Evolutionary conservation across 345 rosid genomes (phyloP).

Genomic region (Lagerstroemia speciosa): DNA sequence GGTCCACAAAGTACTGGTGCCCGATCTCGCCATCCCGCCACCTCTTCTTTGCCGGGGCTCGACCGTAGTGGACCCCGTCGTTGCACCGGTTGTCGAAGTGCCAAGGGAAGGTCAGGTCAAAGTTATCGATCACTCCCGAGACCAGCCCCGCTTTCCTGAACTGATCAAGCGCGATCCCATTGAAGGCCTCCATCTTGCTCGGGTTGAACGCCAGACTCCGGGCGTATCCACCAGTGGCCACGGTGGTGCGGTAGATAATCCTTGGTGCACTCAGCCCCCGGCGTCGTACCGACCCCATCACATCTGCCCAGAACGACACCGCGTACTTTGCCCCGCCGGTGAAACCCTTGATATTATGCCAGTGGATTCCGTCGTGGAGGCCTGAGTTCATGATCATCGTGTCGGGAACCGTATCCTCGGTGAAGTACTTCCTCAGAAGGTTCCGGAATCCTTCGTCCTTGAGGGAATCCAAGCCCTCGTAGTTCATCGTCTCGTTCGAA

Average conservation of each 20-base stretch:
- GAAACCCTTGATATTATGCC: constrained; percentile 45
- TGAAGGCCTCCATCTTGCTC: constrained; percentile 76
- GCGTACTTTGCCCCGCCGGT: constrained; percentile 53
- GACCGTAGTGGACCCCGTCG: constrained; percentile 92
- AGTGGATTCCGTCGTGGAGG: constrained; percentile 76
- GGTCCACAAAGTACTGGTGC: constrained; percentile 93
- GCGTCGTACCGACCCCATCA: constrained; percentile 43
- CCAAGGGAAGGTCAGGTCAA: constrained; percentile 92
- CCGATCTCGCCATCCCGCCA: constrained; percentile 96
- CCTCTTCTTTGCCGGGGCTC: constrained; percentile 66
- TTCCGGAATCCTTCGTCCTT: constrained; percentile 46
- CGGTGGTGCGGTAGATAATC: constrained; percentile 61
- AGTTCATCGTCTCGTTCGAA: constrained; percentile 73
- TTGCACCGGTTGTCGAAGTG: constrained; percentile 85
- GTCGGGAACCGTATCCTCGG: constrained; percentile 59
- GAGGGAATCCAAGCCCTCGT: constrained; percentile 78
- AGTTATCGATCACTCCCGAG: constrained; percentile 68
- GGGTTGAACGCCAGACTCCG: constrained; percentile 69
- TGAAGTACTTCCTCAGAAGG: constrained; percentile 61
- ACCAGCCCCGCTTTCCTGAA: constrained; percentile 51
- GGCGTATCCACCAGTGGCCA: constrained; percentile 88
- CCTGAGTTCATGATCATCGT: constrained; percentile 81
- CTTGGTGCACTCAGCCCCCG: constrained; percentile 58
- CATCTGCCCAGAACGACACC: constrained; percentile 63
- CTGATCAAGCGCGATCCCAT: constrained; percentile 63